Evolutionary conservation across 257 asterid genomes (phyloP), one percentile per base, ranked within the genome.

Genomic region (Primulina huaijiensis): DNA sequence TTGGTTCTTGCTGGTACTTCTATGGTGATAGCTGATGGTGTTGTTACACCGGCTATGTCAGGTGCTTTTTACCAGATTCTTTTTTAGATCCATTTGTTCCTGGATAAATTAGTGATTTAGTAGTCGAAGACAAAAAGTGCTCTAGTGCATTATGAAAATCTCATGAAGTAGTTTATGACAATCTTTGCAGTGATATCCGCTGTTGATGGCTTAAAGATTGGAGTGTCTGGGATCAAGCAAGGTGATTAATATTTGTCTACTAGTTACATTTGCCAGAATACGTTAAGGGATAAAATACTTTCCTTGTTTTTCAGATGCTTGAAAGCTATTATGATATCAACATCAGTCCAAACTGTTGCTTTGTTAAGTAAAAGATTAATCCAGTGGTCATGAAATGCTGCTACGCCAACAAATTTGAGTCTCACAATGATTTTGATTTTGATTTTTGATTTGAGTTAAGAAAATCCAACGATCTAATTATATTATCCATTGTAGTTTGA

Each of bases 1-100:
- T 75, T 94, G 86, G 99, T 94, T 76, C 99, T 94, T 82, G 96
- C 96, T 78, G 99, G 98, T 79, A 94, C 98, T 56, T 91, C 99
- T 37, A 87, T 87, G 90, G 88, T 87, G 68, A 80, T 82, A 59
- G 92, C 89, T 55, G 92, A 86, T 43, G 89, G 89, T 65, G 86
- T 80, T 38, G 74, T 83, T 55, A 83, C 87, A 68, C 90, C 94
- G 78, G 89, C 94, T 35, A 87, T 85, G 72, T 87, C 90, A 67
- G 94, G 92, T 82, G 74, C 73, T 66, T 70, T 60, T 69, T 79
- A 63, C 73, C 62, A 16, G 37, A 35, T 68, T 63, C 69, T 30
- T 21, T 55, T 40, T 56, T 67, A 56, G 50, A 53, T 65, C 60
- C 67, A 33, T 52, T 76, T 71, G 37, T 71, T 71, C 64, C 58